Conservation (phyloP, 1,284 basidiomycete species). For the Trichosporon coremiiforme region DNA sequence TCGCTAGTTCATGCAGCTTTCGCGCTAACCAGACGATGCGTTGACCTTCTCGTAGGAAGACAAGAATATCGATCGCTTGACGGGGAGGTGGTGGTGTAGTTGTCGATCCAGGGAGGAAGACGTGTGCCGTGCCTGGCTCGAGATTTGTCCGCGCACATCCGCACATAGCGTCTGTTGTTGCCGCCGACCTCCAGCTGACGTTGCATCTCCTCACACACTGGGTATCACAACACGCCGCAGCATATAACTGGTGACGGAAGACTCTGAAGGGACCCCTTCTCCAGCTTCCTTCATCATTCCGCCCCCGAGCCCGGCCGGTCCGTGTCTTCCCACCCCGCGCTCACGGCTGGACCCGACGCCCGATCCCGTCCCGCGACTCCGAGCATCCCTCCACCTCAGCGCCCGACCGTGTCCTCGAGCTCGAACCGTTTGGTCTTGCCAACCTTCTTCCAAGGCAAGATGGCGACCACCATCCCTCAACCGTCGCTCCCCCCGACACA, state of each 20-base stretch:
- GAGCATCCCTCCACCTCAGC: neutral
- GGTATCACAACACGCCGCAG: neutral
- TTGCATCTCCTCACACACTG: neutral
- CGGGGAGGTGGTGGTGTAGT: neutral
- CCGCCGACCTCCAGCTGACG: neutral
- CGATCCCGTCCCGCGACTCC: constrained; percentile 1
- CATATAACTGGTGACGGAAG: neutral
- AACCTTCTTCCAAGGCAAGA: neutral
- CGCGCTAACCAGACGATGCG: too few relatives aligned
- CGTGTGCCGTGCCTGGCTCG: constrained; percentile 7
- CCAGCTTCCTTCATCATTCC: neutral
- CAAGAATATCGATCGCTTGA: neutral
- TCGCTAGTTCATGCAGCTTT: too few relatives aligned
- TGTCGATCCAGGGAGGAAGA: constrained; percentile 1
- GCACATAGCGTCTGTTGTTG: constrained; percentile 1
- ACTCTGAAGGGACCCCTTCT: neutral
- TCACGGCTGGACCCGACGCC: constrained; percentile 1
- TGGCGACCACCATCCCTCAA: constrained; percentile 42
- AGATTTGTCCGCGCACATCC: constrained; percentile 9
- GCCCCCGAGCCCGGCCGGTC: neutral
- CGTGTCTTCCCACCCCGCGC: neutral
- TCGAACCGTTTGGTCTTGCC: neutral
- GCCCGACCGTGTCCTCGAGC: neutral
- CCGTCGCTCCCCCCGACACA: constrained; percentile 54
- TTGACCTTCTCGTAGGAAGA: too few relatives aligned